A percentile compares a stretch with the other conserved stretches of the same genome.
Evolutionary conservation across 768 basidiomycete species (phyloP).

Genomic region (Pholiota conissans): DNA sequence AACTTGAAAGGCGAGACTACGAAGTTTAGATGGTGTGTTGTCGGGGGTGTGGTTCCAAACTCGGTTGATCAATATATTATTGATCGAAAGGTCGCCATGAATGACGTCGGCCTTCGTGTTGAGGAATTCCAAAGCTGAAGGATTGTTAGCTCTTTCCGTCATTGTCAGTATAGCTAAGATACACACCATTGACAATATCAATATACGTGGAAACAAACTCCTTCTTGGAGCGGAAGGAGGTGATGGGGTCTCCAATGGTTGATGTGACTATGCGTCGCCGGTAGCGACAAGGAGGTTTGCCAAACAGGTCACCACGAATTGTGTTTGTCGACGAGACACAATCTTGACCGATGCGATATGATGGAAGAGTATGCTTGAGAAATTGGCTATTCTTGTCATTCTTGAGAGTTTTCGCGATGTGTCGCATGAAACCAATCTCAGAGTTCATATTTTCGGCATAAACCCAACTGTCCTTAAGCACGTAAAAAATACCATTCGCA

Average conservation of each 20-base stretch:
- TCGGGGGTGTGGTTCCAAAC: conserved; percentile 1
- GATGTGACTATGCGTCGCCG: conserved; percentile 12
- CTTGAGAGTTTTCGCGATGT: background rate
- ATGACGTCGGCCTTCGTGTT: background rate
- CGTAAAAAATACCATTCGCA: conserved; percentile 3
- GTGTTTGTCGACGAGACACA: background rate
- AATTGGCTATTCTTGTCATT: conserved; percentile 1
- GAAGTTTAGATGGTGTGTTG: conserved; percentile 1
- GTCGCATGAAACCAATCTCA: background rate
- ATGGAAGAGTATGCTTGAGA: conserved; percentile 2
- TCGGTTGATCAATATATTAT: conserved; percentile 8
- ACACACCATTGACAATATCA: conserved; percentile 13
- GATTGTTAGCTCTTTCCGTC: background rate
- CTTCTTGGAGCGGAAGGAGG: conserved; percentile 9
- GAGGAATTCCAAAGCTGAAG: conserved; percentile 1
- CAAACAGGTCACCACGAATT: background rate
- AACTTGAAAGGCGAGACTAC: background rate
- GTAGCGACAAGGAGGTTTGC: background rate
- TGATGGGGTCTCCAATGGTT: conserved; percentile 12
- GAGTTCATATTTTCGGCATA: background rate
- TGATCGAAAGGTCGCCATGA: conserved; percentile 5
- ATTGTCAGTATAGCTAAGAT: background rate
- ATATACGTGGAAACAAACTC: conserved; percentile 3
- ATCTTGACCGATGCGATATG: conserved; percentile 4
- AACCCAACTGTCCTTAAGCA: conserved; percentile 14